Conservation (phyloP, 495 filamentous ascomycete species). For the Xylaria sp. region DNA sequence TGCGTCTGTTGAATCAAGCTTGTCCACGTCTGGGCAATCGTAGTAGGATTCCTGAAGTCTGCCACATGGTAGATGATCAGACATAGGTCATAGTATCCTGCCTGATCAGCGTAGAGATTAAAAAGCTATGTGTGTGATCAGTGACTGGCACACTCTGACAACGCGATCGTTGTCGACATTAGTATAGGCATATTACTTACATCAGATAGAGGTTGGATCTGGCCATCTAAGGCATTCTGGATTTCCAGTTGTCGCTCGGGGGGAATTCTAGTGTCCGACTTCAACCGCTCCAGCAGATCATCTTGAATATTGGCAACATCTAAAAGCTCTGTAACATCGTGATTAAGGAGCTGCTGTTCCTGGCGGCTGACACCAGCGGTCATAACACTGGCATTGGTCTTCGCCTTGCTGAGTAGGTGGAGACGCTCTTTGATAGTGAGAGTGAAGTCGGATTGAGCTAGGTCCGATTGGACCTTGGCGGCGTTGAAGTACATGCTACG, state of each 20-base stretch:
- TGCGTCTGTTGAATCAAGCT: constrained; percentile 77
- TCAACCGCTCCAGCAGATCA: constrained; percentile 82
- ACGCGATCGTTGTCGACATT: not conserved
- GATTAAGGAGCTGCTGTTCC: constrained; percentile 75
- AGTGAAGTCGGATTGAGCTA: constrained; percentile 80
- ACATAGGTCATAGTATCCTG: constrained; percentile 88
- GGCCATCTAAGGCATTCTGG: constrained; percentile 70
- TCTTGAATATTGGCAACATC: constrained; percentile 96
- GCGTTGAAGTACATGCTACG: constrained; percentile 81
- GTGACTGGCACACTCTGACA: constrained; percentile 28
- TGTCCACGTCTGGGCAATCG: constrained; percentile 85
- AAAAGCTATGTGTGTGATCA: constrained; percentile 72
- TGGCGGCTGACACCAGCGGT: constrained; percentile 75
- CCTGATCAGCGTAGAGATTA: constrained; percentile 87
- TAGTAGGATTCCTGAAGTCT: constrained; percentile 82
- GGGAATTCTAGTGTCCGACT: constrained; percentile 70
- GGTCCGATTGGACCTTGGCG: constrained; percentile 80
- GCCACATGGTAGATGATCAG: constrained; percentile 88
- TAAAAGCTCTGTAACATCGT: constrained; percentile 83
- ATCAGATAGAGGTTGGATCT: constrained; percentile 72
- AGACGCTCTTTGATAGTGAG: constrained; percentile 81
- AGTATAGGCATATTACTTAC: constrained; percentile 56
- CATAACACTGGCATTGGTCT: constrained; percentile 82
- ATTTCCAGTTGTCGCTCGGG: constrained; percentile 66
- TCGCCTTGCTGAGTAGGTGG: constrained; percentile 85